A percentile compares a stretch with the other conserved stretches of the same genome.
phyloP scores from a whole-genome alignment of 345 rosid species.

The Arabis hirsuta region DNA sequence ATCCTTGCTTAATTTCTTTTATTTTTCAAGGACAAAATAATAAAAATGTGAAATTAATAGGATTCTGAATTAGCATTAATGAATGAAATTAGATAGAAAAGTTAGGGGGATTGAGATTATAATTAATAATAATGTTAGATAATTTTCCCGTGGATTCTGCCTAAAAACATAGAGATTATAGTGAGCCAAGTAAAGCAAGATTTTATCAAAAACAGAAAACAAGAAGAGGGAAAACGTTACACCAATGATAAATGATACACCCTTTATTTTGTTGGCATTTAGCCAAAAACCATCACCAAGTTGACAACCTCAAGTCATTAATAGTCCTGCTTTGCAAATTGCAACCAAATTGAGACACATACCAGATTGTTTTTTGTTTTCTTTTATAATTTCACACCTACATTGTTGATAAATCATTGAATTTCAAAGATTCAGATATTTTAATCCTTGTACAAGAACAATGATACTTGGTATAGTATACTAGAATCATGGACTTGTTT shows the following conservation, averaged over 20 bases:
- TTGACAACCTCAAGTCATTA: constrained; percentile 32
- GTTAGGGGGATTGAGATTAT: constrained; percentile 27
- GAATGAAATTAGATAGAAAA: constrained; percentile 18
- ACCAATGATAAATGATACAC: constrained; percentile 26
- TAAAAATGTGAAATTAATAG: neutral
- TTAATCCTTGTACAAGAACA: too few species aligned
- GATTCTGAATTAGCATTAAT: neutral
- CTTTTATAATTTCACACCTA: neutral
- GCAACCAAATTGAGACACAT: constrained; percentile 32
- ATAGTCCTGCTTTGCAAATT: constrained; percentile 15
- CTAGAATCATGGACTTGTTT: too few species aligned
- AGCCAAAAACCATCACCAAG: constrained; percentile 12
- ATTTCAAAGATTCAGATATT: too few species aligned
- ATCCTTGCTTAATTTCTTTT: constrained; percentile 8
- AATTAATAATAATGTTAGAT: constrained; percentile 31
- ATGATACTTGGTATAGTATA: too few species aligned
- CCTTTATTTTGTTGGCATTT: constrained; percentile 21
- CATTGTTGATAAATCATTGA: too few species aligned
- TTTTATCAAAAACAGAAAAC: neutral
- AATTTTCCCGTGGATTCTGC: constrained; percentile 29
- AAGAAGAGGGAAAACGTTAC: constrained; percentile 23
- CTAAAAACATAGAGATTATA: constrained; percentile 1
- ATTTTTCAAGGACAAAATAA: neutral
- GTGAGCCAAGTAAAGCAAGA: constrained; percentile 25
- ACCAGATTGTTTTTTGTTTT: constrained; percentile 3